Percentiles rank a stretch among this genome's conserved stretches.
Conservation (phyloP, 129 eudicot species). For the sunflower (Helianthus annuus) region DNA sequence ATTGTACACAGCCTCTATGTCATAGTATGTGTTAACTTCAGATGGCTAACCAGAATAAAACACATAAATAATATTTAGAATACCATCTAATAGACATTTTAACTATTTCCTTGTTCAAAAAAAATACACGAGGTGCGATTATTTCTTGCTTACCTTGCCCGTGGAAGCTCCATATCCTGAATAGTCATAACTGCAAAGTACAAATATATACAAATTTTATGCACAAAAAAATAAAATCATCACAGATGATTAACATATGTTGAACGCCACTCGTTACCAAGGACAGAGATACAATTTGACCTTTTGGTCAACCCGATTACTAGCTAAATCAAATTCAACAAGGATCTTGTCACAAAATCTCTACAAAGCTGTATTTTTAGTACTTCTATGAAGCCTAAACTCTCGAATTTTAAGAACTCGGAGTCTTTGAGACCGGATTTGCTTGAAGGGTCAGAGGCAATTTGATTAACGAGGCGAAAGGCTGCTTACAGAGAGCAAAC, state of each 20-base stretch:
- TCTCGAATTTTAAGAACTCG: not conserved
- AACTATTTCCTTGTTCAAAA: not conserved
- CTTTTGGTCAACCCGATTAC: conserved; percentile 3
- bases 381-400: conserved; percentile 10
- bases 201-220: conserved; percentile 10
- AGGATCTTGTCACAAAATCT: not conserved
- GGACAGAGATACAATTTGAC: conserved; percentile 15
- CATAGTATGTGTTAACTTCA: conserved; percentile 89
- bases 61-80: conserved; percentile 19
- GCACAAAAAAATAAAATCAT: not conserved
- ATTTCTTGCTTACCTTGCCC: conserved; percentile 73
- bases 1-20: conserved; percentile 91
- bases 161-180: conserved; percentile 97
- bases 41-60: conserved; percentile 68
- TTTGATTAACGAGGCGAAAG: not conserved
- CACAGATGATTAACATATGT: not conserved
- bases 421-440: not conserved
- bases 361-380: not conserved
- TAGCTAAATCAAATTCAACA: not conserved
- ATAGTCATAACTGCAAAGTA: conserved; percentile 84
- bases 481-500: not conserved
- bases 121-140: not conserved
- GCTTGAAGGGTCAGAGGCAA: conserved; percentile 6
- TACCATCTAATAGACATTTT: conserved; percentile 13
- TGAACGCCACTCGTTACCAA: not conserved